These are phyloP conservation scores for Teratosphaeria epicoccoides DNA, from an alignment of 2,329 filamentous ascomycete species.

Conservation along the genomic window DNA sequence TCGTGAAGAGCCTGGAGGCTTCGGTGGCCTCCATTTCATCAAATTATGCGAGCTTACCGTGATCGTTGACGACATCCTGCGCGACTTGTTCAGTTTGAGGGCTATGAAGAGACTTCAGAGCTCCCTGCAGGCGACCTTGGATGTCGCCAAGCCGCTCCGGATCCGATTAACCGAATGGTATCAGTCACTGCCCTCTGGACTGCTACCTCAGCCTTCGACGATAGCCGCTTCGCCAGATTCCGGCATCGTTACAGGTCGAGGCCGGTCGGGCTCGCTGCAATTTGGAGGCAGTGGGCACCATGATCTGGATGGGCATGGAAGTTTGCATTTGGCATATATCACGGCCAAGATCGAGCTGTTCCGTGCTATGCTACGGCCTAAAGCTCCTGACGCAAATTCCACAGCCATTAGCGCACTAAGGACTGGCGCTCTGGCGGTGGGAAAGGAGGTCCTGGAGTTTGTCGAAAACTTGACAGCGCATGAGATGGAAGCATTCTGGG, in stretches of 20 bases:
- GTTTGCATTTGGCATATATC: slow-evolving; percentile 42
- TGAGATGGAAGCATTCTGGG: slow-evolving; percentile 27
- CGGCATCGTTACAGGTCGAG: not conserved
- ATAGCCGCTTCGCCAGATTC: slow-evolving; percentile 10
- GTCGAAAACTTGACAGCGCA: slow-evolving; percentile 19
- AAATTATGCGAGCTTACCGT: slow-evolving; percentile 42
- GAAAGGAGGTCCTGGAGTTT: slow-evolving; percentile 23
- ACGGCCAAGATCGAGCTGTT: slow-evolving; percentile 44
- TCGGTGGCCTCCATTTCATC: slow-evolving; percentile 34
- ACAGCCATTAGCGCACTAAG: slow-evolving; percentile 22
- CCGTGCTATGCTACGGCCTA: slow-evolving; percentile 38
- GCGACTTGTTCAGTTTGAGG: slow-evolving; percentile 26
- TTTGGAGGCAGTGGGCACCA: slow-evolving; percentile 16
- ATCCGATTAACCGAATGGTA: slow-evolving; percentile 41
- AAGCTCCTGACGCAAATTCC: slow-evolving; percentile 17
- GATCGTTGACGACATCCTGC: slow-evolving; percentile 43
- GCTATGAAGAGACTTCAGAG: slow-evolving; percentile 34
- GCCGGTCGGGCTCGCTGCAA: slow-evolving; percentile 13
- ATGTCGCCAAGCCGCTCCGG: slow-evolving; percentile 40
- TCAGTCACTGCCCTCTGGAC: slow-evolving; percentile 32
- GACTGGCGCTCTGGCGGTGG: slow-evolving; percentile 23
- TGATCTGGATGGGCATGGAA: slow-evolving; percentile 36
- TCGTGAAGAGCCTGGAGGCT: slow-evolving; percentile 2
- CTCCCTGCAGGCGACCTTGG: slow-evolving; percentile 32
- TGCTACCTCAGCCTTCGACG: slow-evolving; percentile 9